These are phyloP conservation scores for Entamoeba histolytica DNA, from an alignment of 208 protist species.

Conservation along the genomic window DNA sequence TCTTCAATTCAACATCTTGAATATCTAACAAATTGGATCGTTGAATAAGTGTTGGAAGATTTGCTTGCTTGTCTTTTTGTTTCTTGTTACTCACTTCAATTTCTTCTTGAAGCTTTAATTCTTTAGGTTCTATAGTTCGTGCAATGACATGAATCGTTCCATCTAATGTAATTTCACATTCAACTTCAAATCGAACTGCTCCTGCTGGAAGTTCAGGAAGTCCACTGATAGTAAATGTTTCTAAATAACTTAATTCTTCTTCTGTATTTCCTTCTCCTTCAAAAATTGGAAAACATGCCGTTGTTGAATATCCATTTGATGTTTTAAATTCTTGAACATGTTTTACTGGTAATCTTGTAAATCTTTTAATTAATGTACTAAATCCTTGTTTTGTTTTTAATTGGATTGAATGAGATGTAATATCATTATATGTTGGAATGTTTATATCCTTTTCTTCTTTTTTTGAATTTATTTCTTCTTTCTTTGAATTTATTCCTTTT, in stretches of 20 bases:
- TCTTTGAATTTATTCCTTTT: too few species aligned
- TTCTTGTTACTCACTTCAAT: too few species aligned
- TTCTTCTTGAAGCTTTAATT: too few species aligned
- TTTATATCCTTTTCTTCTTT: too few species aligned
- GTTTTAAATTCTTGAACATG: conserved; percentile 64
- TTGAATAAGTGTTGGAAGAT: too few species aligned
- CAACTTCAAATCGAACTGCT: conserved; percentile 61
- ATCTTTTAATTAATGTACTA: conserved; percentile 18
- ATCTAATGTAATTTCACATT: conserved; percentile 80
- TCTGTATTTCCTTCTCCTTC: conserved; percentile 85
- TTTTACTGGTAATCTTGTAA: conserved; percentile 19
- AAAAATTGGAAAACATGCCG: conserved; percentile 71
- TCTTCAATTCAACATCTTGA: too few species aligned
- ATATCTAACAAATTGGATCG: too few species aligned
- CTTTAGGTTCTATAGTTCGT: too few species aligned
- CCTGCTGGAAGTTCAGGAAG: conserved; percentile 50
- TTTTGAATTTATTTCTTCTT: too few species aligned
- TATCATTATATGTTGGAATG: background rate
- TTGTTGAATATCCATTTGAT: conserved; percentile 57
- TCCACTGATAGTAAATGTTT: conserved; percentile 79
- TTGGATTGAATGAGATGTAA: conserved; percentile 42
- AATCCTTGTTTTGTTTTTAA: conserved; percentile 32
- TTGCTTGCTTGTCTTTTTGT: too few species aligned
- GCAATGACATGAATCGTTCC: conserved; percentile 84
- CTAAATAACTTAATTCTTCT: conserved; percentile 82